Evolutionary conservation across 257 asterid genomes (phyloP), one percentile per base, ranked within the genome.

Genomic region (Primulina huaijiensis): DNA sequence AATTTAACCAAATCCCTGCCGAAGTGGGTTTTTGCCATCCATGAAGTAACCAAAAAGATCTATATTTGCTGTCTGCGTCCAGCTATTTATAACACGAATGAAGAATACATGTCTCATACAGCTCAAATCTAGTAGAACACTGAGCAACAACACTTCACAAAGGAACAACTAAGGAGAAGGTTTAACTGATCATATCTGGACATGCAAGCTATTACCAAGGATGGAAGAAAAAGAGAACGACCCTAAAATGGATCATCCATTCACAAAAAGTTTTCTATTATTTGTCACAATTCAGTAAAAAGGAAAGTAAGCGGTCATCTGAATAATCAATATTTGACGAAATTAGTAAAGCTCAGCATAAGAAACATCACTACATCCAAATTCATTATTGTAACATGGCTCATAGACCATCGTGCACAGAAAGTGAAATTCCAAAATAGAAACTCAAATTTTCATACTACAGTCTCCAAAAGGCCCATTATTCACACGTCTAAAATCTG

Each of bases 401-500:
- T 52, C 25, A 20, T 34, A 2, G 30, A 27, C 30, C 30, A 27
- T 27, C 30, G 62, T 30, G 53, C 56, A 21, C 34, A 4, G 9
- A 9, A n/a, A 20, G 61, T 71, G 53, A 8, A 72, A 62, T 67
- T 17, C 67, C 67, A 56, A 62, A 27, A 67, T 60, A 37, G 68
- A 72, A 9, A 23, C 21, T 21, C 70, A 60, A 50, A n/a, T 31
- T 46, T 19, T 31, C 46, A 67, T 50, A 37, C 31, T 57, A 56
- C 69, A 64, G 35, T 60, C 20, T 38, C 8, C 21, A 4, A 27
- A 29, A 58, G 50, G 19, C 35, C 57, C 37, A 7, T 56, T 40
- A 34, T 64, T 40, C 52, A 65, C 31, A 7, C 57, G 20, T 33
- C 69, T 37, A 60, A 70, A 73, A 56, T 29, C 34, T 20, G 2